Conservation (phyloP, 768 basidiomycete species). For the Podaxis sp. region DNA sequence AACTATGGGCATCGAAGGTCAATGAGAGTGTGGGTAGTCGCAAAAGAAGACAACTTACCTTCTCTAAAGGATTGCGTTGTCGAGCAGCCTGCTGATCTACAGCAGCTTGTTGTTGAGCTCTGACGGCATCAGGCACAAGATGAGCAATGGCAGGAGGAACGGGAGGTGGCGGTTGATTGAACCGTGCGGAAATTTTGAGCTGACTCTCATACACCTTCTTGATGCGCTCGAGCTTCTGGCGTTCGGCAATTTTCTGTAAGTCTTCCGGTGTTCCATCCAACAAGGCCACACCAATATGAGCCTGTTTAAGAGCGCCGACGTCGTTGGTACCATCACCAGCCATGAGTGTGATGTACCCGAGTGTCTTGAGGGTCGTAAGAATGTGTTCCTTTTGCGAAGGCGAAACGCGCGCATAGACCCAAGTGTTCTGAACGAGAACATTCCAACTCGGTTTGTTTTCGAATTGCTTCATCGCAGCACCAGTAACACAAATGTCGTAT, state of each 20-base stretch:
- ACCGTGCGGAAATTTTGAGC: constrained; percentile 83
- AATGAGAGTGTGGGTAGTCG: constrained; percentile 1
- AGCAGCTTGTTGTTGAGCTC: constrained; percentile 81
- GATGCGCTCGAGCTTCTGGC: constrained; percentile 84
- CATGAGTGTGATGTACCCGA: constrained; percentile 95
- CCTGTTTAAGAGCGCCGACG: constrained; percentile 97
- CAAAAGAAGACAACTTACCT: constrained; percentile 46
- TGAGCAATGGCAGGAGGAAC: constrained; percentile 88
- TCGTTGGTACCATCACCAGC: constrained; percentile 99
- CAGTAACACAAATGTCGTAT: constrained; percentile 97
- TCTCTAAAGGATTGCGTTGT: constrained; percentile 87
- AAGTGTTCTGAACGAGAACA: constrained; percentile 88
- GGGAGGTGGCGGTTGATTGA: constrained; percentile 92
- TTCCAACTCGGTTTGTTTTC: constrained; percentile 70
- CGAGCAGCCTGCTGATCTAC: constrained; percentile 64
- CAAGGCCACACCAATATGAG: constrained; percentile 93
- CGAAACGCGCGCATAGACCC: constrained; percentile 98
- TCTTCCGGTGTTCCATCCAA: constrained; percentile 92
- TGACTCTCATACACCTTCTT: constrained; percentile 99
- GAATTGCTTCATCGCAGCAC: constrained; percentile 89
- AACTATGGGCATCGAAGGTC: constrained; percentile 24
- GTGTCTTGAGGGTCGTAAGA: constrained; percentile 81
- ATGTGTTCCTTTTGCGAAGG: constrained; percentile 96
- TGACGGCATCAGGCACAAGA: constrained; percentile 86
- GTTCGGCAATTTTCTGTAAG: constrained; percentile 89